Conservation (phyloP, 2,329 filamentous ascomycete genomes). For the Nemania sp. region DNA sequence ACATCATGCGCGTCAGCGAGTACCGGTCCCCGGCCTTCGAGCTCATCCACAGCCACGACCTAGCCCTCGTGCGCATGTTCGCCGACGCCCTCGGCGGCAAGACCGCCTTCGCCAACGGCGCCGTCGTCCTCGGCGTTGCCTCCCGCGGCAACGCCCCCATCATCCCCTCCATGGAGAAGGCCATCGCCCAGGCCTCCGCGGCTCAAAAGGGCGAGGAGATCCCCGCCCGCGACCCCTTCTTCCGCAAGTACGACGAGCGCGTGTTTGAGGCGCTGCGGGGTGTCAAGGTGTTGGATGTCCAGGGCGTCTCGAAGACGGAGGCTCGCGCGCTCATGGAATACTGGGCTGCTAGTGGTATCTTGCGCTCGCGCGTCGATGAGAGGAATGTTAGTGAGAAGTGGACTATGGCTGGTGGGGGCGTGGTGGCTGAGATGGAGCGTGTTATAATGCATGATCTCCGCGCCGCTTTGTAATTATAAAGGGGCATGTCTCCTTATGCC, state of each 20-base stretch:
- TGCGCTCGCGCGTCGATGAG: constrained; percentile 78
- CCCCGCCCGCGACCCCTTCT: constrained; percentile 64
- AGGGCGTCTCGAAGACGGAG: constrained; percentile 79
- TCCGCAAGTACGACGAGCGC: constrained; percentile 67
- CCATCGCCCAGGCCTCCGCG: constrained; percentile 69
- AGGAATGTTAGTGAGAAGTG: constrained; percentile 82
- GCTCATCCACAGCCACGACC: constrained; percentile 86
- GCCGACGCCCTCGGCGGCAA: constrained; percentile 75
- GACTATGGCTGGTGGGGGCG: constrained; percentile 82
- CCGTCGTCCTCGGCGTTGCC: constrained; percentile 80
- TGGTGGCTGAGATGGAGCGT: constrained; percentile 85
- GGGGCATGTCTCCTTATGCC: background rate
- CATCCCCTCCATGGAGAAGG: constrained; percentile 75
- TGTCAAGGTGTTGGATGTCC: constrained; percentile 67
- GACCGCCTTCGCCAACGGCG: constrained; percentile 74
- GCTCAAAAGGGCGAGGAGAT: constrained; percentile 51
- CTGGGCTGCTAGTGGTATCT: constrained; percentile 86
- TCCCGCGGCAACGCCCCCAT: constrained; percentile 76
- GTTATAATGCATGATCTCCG: constrained; percentile 58
- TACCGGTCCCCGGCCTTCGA: constrained; percentile 80
- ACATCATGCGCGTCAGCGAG: constrained; percentile 81
- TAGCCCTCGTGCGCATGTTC: constrained; percentile 81
- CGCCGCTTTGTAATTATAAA: constrained; percentile 20
- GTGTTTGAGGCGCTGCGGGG: constrained; percentile 65
- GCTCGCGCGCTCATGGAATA: constrained; percentile 88